Percentiles rank a stretch among this genome's conserved stretches.
These are phyloP conservation scores for Entoloma clypeatum DNA, from an alignment of 1,284 basidiomycete species.

Conservation along the genomic window DNA sequence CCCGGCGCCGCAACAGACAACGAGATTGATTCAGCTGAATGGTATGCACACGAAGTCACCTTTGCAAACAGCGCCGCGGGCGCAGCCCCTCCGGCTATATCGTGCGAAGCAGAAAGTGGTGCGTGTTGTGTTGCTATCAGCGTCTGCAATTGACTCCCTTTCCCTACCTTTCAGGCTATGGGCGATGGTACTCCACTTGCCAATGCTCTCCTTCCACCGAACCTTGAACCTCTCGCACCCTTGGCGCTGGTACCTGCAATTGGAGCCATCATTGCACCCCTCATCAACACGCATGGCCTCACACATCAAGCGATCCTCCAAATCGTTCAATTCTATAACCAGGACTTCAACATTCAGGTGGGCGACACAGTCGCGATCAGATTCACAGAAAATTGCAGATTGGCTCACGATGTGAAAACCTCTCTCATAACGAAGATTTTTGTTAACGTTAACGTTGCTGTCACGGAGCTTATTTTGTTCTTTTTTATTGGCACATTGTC, in stretches of 20 bases:
- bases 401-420: constrained; percentile 1
- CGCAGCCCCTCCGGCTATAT: not conserved
- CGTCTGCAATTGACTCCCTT: constrained; percentile 5
- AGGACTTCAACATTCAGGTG: not conserved
- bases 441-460: too few species aligned
- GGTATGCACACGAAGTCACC: constrained; percentile 1
- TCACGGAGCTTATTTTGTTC: too few species aligned
- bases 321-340: constrained; percentile 1
- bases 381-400: not conserved
- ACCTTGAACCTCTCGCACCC: constrained; percentile 2
- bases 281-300: not conserved
- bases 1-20: constrained; percentile 5
- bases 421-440: too few species aligned
- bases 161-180: constrained; percentile 5
- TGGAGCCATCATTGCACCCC: not conserved
- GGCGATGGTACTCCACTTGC: constrained; percentile 8
- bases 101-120: constrained; percentile 9
- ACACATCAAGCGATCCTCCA: constrained; percentile 1
- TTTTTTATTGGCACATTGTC: too few species aligned
- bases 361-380: not conserved
- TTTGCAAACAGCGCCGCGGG: not conserved
- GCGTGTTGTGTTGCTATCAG: not conserved
- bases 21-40: constrained; percentile 5
- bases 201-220: constrained; percentile 4
- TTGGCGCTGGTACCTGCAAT: constrained; percentile 3